Evolutionary conservation across 768 basidiomycete species (phyloP).

Genomic region (Mycena olivaceomarginata): DNA sequence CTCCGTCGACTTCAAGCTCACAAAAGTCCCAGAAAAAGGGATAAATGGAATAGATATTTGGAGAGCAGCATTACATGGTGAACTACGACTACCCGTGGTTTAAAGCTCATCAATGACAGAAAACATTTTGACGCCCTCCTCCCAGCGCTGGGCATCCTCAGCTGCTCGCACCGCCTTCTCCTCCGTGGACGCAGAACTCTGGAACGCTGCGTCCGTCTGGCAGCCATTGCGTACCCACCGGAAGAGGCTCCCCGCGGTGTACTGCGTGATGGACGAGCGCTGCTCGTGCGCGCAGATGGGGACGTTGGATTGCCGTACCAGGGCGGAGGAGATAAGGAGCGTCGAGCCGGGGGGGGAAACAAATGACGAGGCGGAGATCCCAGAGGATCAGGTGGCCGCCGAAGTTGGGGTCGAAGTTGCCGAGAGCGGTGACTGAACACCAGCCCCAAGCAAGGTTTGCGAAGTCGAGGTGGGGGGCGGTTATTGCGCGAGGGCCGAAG

Average conservation of each 20-base stretch:
- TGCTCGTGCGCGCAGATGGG: background rate
- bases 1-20: background rate
- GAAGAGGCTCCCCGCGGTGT: background rate
- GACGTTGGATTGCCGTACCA: background rate
- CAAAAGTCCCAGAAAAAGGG: background rate
- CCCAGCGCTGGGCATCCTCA: constrained; percentile 14
- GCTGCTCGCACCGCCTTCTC: constrained; percentile 11
- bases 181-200: background rate
- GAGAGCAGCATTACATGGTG: too few species aligned
- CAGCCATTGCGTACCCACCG: background rate
- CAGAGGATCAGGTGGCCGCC: too few species aligned
- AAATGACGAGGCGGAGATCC: background rate
- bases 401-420: too few species aligned
- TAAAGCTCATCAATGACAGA: background rate
- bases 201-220: background rate
- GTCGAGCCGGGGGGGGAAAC: background rate
- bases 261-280: background rate
- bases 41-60: background rate
- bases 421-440: too few species aligned
- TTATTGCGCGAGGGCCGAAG: constrained; percentile 7
- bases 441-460: background rate
- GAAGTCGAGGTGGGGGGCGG: constrained; percentile 7
- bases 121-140: constrained; percentile 14
- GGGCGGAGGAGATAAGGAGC: background rate
- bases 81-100: background rate